Evolutionary conservation across 2,329 filamentous ascomycete species (phyloP).

Genomic region (Beauveria pseudobassiana): DNA sequence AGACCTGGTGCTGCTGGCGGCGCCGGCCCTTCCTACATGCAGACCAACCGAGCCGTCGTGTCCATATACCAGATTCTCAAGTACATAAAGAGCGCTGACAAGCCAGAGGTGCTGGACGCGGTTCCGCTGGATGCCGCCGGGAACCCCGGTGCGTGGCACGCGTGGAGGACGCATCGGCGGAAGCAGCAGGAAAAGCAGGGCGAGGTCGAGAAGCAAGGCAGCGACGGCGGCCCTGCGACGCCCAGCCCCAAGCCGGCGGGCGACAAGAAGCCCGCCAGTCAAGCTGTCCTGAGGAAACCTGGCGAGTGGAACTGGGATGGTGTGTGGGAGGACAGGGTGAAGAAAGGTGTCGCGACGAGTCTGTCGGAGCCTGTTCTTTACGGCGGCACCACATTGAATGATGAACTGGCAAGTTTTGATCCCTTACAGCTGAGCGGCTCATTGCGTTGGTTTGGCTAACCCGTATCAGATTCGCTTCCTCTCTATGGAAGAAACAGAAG

Average conservation of each 20-base stretch:
- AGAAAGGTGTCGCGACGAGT: constrained; percentile 68
- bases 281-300: constrained; percentile 42
- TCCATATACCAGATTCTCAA: constrained; percentile 63
- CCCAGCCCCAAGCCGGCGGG: constrained; percentile 1
- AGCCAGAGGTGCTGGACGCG: constrained; percentile 67
- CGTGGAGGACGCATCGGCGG: constrained; percentile 68
- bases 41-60: constrained; percentile 14
- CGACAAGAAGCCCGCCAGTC: not conserved
- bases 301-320: constrained; percentile 97
- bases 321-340: constrained; percentile 87
- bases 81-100: constrained; percentile 73
- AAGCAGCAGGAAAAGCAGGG: constrained; percentile 22
- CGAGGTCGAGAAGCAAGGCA: constrained; percentile 2
- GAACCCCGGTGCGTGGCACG: constrained; percentile 89
- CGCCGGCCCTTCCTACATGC: not conserved
- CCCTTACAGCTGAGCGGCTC: not conserved
- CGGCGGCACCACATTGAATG: constrained; percentile 51
- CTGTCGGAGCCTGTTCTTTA: constrained; percentile 74
- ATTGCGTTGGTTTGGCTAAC: constrained; percentile 12
- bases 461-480: constrained; percentile 55
- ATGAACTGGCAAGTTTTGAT: constrained; percentile 60
- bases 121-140: constrained; percentile 76
- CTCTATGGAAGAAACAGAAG: constrained; percentile 51
- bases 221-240: not conserved
- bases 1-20: not conserved